phyloP scores from a whole-genome alignment of 2,329 filamentous ascomycete genomes.

The Exophiala phaeomuriformis region DNA sequence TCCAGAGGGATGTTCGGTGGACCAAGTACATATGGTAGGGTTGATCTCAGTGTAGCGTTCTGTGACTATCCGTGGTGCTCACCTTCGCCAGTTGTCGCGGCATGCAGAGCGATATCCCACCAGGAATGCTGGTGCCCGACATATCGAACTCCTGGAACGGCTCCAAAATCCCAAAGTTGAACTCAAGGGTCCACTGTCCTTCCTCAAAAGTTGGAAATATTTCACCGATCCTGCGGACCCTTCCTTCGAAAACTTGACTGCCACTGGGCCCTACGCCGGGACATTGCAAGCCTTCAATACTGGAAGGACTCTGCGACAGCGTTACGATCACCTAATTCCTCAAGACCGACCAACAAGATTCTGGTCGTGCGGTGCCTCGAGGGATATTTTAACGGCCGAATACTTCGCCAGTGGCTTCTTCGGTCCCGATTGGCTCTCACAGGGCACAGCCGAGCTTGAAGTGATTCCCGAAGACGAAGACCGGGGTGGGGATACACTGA shows the following conservation, averaged over 20 bases:
- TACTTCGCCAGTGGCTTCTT: conserved; percentile 52
- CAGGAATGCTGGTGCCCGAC: conserved; percentile 38
- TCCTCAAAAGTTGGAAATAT: conserved; percentile 50
- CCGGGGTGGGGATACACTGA: conserved; percentile 49
- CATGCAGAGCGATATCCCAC: conserved; percentile 55
- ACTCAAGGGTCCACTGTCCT: conserved; percentile 46
- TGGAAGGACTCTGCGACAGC: conserved; percentile 47
- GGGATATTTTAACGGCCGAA: conserved; percentile 51
- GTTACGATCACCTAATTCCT: conserved; percentile 45
- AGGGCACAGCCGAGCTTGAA: conserved; percentile 37
- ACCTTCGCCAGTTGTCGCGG: conserved; percentile 44
- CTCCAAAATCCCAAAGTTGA: conserved; percentile 38
- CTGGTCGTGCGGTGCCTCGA: conserved; percentile 49
- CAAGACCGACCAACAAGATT: conserved; percentile 34
- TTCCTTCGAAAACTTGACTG: conserved; percentile 48
- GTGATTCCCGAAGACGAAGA: conserved; percentile 48
- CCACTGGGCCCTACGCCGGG: conserved; percentile 51
- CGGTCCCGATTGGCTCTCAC: conserved; percentile 42
- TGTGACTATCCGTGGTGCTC: not conserved
- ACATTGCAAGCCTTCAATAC: conserved; percentile 48
- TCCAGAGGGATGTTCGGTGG: conserved; percentile 45
- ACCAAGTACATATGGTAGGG: conserved; percentile 53
- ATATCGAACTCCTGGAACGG: conserved; percentile 44
- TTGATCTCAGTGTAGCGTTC: not conserved
- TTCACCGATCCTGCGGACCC: conserved; percentile 41